Conservation (phyloP, 2,329 filamentous ascomycete genomes). For the Aspergillus niger region DNA sequence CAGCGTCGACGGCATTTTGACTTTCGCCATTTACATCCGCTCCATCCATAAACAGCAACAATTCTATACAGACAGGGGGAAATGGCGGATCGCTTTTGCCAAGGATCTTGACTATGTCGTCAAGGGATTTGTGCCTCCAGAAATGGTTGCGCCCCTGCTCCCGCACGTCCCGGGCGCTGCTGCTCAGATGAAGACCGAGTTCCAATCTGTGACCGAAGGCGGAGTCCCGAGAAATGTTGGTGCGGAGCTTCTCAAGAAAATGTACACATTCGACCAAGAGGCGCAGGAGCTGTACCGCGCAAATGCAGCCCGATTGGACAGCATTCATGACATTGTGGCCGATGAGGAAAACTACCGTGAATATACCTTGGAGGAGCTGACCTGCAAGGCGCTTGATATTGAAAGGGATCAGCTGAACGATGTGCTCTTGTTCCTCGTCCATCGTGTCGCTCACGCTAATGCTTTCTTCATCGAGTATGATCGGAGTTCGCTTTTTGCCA, state of each 20-base stretch:
- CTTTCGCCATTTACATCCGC: constrained; percentile 44
- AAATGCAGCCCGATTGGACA: constrained; percentile 37
- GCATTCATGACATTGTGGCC: constrained; percentile 42
- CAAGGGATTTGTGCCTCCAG: constrained; percentile 50
- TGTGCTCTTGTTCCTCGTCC: constrained; percentile 38
- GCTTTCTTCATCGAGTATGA: constrained; percentile 40
- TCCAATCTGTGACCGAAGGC: constrained; percentile 43
- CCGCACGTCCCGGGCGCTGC: constrained; percentile 52
- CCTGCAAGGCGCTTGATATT: constrained; percentile 36
- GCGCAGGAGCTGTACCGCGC: constrained; percentile 38
- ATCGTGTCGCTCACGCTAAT: constrained; percentile 33
- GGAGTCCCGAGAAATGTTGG: constrained; percentile 44
- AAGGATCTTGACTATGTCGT: constrained; percentile 51
- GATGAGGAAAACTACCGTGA: constrained; percentile 37
- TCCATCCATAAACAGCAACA: constrained; percentile 45
- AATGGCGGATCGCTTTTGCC: constrained; percentile 44
- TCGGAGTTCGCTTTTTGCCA: constrained; percentile 35
- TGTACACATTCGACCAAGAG: constrained; percentile 38
- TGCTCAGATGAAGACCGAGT: constrained; percentile 29
- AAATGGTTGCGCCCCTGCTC: constrained; percentile 50
- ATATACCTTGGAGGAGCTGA: constrained; percentile 42
- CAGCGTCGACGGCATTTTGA: constrained; percentile 31
- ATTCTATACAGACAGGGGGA: constrained; percentile 46
- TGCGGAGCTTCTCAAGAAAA: constrained; percentile 37
- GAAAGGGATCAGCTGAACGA: constrained; percentile 32